Percentiles rank a stretch among this genome's conserved stretches.
Conservation (phyloP, 1,284 basidiomycete species). For the Prillingera fragicola region DNA sequence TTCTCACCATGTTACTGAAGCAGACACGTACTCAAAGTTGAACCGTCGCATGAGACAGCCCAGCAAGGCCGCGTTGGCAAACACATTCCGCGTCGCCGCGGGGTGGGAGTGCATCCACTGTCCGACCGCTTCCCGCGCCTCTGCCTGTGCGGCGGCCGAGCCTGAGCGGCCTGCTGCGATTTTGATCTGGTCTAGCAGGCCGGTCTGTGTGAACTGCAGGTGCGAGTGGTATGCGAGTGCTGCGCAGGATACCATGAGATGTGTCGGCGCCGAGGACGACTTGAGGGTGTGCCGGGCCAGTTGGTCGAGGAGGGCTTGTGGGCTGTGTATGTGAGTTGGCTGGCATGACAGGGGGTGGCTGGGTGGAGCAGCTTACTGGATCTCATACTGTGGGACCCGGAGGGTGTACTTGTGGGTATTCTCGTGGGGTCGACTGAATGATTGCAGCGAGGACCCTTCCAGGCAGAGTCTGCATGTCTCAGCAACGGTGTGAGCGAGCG, state of each 20-base stretch:
- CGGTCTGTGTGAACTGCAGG: conserved; percentile 14
- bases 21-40: conserved; percentile 16
- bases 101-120: conserved; percentile 13
- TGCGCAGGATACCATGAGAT: conserved; percentile 18
- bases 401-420: conserved; percentile 4
- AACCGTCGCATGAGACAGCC: conserved; percentile 15
- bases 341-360: background rate
- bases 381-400: conserved; percentile 7
- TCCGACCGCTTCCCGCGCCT: conserved; percentile 3
- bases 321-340: conserved; percentile 6
- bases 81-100: conserved; percentile 7
- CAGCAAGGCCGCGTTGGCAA: conserved; percentile 22
- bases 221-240: conserved; percentile 24
- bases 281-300: conserved; percentile 16
- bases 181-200: conserved; percentile 22
- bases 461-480: conserved; percentile 17
- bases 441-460: conserved; percentile 9
- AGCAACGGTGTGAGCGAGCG: background rate
- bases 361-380: conserved; percentile 10
- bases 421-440: background rate
- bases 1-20: background rate
- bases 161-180: conserved; percentile 20
- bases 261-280: conserved; percentile 7
- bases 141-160: background rate
- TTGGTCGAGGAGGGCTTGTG: conserved; percentile 18